Evolutionary conservation across 2,329 filamentous ascomycete species (phyloP).

Genomic region (Drechslerella coelobrocha): DNA sequence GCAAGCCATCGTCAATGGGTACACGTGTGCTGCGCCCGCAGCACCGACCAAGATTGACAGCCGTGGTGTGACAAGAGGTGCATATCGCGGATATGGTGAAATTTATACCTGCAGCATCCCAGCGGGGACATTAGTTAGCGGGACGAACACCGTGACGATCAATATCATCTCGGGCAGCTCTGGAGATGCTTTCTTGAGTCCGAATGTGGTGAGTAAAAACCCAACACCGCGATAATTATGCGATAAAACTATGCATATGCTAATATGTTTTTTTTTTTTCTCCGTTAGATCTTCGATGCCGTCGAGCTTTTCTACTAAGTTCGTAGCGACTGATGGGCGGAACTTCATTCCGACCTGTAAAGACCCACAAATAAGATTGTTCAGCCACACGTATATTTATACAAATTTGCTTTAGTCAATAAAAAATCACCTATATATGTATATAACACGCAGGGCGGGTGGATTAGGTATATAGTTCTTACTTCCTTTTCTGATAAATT

Average conservation of each 20-base stretch:
- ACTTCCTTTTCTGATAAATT: too few species aligned
- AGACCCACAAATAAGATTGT: too few species aligned
- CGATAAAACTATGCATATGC: too few species aligned
- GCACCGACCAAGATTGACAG: slow-evolving; percentile 70
- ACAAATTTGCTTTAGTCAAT: too few species aligned
- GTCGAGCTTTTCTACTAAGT: slow-evolving; percentile 24
- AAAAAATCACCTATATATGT: too few species aligned
- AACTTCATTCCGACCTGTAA: too few species aligned
- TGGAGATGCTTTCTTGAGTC: slow-evolving; percentile 65
- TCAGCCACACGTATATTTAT: too few species aligned
- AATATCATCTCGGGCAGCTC: slow-evolving; percentile 67
- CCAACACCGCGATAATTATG: too few species aligned
- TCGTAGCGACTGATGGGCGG: too few species aligned
- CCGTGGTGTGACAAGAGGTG: slow-evolving; percentile 71
- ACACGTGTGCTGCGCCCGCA: slow-evolving; percentile 59
- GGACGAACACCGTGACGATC: slow-evolving; percentile 69
- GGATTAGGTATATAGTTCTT: too few species aligned
- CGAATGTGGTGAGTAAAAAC: slow-evolving; percentile 59
- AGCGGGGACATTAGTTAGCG: slow-evolving; percentile 65
- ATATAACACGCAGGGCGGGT: too few species aligned
- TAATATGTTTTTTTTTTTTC: too few species aligned
- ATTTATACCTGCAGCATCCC: slow-evolving; percentile 70
- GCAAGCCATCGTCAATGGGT: slow-evolving; percentile 64
- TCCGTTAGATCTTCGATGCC: slow-evolving; percentile 30
- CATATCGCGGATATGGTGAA: slow-evolving; percentile 69